Evolutionary conservation across 306 rosid genomes (phyloP), one percentile per base, ranked within the genome.

Genomic region (Lupinus albus): DNA sequence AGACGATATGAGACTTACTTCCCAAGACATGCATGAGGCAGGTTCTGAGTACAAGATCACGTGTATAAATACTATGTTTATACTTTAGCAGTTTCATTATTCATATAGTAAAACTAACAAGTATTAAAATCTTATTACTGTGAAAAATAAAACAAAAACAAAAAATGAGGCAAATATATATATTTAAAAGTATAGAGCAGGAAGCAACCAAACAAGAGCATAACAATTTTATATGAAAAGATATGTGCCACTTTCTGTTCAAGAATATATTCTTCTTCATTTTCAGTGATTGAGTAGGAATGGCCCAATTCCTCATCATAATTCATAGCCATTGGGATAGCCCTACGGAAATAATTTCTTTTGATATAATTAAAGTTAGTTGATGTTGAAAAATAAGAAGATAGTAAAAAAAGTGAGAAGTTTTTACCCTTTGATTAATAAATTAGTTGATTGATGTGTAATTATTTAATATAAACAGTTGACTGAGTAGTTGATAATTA

Each of bases 191-290:
- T 13, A 54, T 30, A 13, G n/a, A 5, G 64, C 21, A 13, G 64
- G 42, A 77, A 17, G 63, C 67, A 50, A 58, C 59, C 4, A 45
- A 14, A 35, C 16, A 17, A 60, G 52, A 67, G 35, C 60, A 61
- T 18, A 25, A 9, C 45, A 67, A 41, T 48, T 16, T 68, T 51
- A n/a, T 60, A 68, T 45, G 51, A 18, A 66, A 42, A 46, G 35
- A 39, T 28, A 51, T 52, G 18, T 44, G 21, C 4, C 44, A 33
- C 7, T 42, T 45, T 67, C 11, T 54, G 47, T 73, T 67, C 5
- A 68, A 62, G 63, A 73, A 68, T 48, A 68, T n/a, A 74, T 79
- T 61, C 69, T 64, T 28, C 72, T 62, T 59, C 42, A 41, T 18
- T 51, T 68, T 39, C 65, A 41, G 74, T 74, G 58, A 69, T 79